Evolutionary conservation across 192 early-diverging fungal species (phyloP), one percentile per base, ranked within the genome.

Genomic region (Thamnidium elegans): DNA sequence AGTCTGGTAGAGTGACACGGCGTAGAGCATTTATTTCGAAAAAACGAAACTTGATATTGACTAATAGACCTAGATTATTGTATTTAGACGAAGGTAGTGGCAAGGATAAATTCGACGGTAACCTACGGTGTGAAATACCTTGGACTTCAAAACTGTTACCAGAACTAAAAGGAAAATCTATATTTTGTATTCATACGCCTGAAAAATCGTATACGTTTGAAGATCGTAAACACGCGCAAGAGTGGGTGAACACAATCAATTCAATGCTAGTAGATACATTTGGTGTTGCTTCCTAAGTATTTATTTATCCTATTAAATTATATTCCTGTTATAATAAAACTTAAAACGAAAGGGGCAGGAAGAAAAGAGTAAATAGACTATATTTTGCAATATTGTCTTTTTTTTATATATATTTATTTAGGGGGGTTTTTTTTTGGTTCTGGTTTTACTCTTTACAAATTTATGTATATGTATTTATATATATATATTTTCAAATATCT

Each of bases 101-200:
- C 1, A 44, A 47, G 7, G 56, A 65, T 19, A 55, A 47, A 14
- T 54, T 66, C 11, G 65, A 75, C 45, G 81, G 78, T 1, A 32
- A 62, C 4, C 30, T 70, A n/a, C 31, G 68, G 3, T 64, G 54
- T 58, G 86, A 88, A 63, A 88, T 91, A 54, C 60, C 76, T 53
- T 88, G 84, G 82, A 80, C 77, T 4, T 71, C 81, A 1, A 68
- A 75, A n/a, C 62, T 83, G 43, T 73, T 80, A 0, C 82, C 84
- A 0, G 86, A 89, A 69, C 46, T 83, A 13, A 85, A 86, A 62
- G 84, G 82, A 32, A 80, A 73, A 59, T 83, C 82, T 30, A 69
- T 79, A 26, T 88, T 88, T 42, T 82, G 78, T 48, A 78, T 91
- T 15, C 83, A 88, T 66, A 87, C 86, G 72, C 72, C 80, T 7